phyloP scores from a whole-genome alignment of 2,329 filamentous ascomycete genomes.

The Dichotomopilus funicola region DNA sequence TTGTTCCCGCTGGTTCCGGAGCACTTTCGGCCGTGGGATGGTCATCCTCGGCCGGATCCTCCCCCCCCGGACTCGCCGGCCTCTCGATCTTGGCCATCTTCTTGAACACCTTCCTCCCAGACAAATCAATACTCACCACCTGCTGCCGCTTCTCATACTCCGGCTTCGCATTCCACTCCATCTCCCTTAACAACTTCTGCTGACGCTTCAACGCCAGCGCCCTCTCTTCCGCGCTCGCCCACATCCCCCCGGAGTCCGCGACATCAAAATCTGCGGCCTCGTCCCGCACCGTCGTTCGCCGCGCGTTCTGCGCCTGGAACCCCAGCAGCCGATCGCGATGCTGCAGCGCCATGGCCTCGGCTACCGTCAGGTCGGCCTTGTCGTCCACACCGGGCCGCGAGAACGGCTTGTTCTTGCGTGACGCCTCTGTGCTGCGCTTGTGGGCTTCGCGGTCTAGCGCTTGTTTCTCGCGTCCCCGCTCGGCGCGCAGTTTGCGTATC shows the following conservation, averaged over 20 bases:
- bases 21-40: neutral
- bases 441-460: slow-evolving; percentile 68
- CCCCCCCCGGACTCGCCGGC: slow-evolving; percentile 47
- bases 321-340: slow-evolving; percentile 75
- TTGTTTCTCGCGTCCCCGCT: slow-evolving; percentile 83
- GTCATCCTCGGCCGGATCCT: slow-evolving; percentile 26
- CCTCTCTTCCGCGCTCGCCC: slow-evolving; percentile 77
- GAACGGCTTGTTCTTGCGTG: slow-evolving; percentile 54
- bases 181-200: slow-evolving; percentile 73
- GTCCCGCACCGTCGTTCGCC: slow-evolving; percentile 76
- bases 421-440: slow-evolving; percentile 55
- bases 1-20: slow-evolving; percentile 32
- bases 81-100: slow-evolving; percentile 60
- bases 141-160: slow-evolving; percentile 86
- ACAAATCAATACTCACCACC: slow-evolving; percentile 78
- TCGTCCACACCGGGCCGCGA: slow-evolving; percentile 33
- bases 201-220: slow-evolving; percentile 79
- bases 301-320: slow-evolving; percentile 81
- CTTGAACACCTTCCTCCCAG: slow-evolving; percentile 67
- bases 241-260: slow-evolving; percentile 54
- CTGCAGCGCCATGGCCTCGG: slow-evolving; percentile 62
- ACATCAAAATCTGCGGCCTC: slow-evolving; percentile 65
- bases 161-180: slow-evolving; percentile 77
- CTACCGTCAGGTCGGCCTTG: slow-evolving; percentile 38
- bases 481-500: slow-evolving; percentile 74